phyloP scores from a whole-genome alignment of 2,329 filamentous ascomycete genomes.

The Pseudogymnoascus sp. region DNA sequence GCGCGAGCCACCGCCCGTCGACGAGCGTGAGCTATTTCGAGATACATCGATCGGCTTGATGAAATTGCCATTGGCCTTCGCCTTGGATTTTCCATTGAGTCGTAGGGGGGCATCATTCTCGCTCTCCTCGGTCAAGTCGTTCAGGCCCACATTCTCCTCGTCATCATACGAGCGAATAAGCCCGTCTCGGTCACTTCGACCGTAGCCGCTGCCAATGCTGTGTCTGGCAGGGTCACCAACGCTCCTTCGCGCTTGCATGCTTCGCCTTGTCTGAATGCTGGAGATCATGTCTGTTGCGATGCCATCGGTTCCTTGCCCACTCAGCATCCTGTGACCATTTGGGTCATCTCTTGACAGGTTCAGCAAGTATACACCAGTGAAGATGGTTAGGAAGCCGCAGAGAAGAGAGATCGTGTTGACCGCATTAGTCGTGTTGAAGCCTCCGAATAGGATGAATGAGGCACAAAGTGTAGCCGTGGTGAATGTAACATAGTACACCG shows the following conservation, averaged over 20 bases:
- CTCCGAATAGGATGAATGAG: slow-evolving; percentile 91
- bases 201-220: slow-evolving; percentile 56
- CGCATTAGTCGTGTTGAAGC: slow-evolving; percentile 89
- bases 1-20: not conserved
- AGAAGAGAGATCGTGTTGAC: slow-evolving; percentile 90
- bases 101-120: slow-evolving; percentile 47
- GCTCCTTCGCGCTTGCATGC: slow-evolving; percentile 84
- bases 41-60: not conserved
- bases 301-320: slow-evolving; percentile 60
- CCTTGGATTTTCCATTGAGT: not conserved
- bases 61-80: slow-evolving; percentile 1
- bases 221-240: slow-evolving; percentile 48
- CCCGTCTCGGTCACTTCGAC: slow-evolving; percentile 63
- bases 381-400: slow-evolving; percentile 89
- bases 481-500: slow-evolving; percentile 91
- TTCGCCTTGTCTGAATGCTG: slow-evolving; percentile 80
- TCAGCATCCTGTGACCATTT: slow-evolving; percentile 63
- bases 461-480: slow-evolving; percentile 90
- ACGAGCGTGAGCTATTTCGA: slow-evolving; percentile 3
- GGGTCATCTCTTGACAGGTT: slow-evolving; percentile 93
- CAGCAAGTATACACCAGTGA: slow-evolving; percentile 89
- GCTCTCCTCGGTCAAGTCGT: slow-evolving; percentile 71
- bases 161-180: slow-evolving; percentile 87
- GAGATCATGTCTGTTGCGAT: slow-evolving; percentile 89
- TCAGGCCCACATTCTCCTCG: slow-evolving; percentile 67